Conservation (phyloP, 2,329 filamentous ascomycete genomes). For the Aspergillus uvarum region DNA sequence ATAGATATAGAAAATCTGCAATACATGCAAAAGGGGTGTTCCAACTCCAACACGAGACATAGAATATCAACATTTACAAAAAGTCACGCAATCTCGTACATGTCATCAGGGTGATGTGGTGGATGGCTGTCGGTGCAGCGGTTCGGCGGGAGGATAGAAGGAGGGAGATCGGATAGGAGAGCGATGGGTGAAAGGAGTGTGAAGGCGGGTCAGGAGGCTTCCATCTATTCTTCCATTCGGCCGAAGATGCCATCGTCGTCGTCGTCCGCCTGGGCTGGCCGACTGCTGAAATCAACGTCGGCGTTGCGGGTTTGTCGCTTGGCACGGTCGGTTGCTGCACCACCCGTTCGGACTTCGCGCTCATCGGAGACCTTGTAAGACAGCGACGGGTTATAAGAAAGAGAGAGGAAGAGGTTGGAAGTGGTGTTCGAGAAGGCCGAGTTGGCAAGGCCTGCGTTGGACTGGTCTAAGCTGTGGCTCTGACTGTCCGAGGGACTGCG, state of each 20-base stretch:
- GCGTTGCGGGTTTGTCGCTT: slow-evolving; percentile 37
- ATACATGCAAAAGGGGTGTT: slow-evolving; percentile 26
- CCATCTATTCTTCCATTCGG: slow-evolving; percentile 80
- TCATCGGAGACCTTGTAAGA: slow-evolving; percentile 52
- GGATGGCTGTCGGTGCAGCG: slow-evolving; percentile 19
- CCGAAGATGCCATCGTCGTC: slow-evolving; percentile 96
- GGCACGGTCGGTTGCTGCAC: slow-evolving; percentile 52
- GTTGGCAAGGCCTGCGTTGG: slow-evolving; percentile 31
- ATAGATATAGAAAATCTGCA: slow-evolving; percentile 14
- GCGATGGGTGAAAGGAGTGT: background rate
- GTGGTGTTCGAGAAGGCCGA: slow-evolving; percentile 37
- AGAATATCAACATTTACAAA: slow-evolving; percentile 27
- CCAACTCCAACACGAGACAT: slow-evolving; percentile 28
- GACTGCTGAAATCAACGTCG: slow-evolving; percentile 37
- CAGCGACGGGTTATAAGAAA: slow-evolving; percentile 46
- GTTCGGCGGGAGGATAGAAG: slow-evolving; percentile 1
- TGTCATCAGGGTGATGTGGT: slow-evolving; percentile 30
- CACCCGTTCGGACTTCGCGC: slow-evolving; percentile 68
- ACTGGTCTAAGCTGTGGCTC: slow-evolving; percentile 51
- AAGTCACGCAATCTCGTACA: slow-evolving; percentile 42
- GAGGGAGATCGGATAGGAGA: slow-evolving; percentile 1
- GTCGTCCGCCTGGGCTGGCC: slow-evolving; percentile 68
- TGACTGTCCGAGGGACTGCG: slow-evolving; percentile 65
- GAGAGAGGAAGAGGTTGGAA: slow-evolving; percentile 42
- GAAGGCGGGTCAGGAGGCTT: background rate